Evolutionary conservation across 768 basidiomycete genomes (phyloP).

Genomic region (Suillus alpinus): DNA sequence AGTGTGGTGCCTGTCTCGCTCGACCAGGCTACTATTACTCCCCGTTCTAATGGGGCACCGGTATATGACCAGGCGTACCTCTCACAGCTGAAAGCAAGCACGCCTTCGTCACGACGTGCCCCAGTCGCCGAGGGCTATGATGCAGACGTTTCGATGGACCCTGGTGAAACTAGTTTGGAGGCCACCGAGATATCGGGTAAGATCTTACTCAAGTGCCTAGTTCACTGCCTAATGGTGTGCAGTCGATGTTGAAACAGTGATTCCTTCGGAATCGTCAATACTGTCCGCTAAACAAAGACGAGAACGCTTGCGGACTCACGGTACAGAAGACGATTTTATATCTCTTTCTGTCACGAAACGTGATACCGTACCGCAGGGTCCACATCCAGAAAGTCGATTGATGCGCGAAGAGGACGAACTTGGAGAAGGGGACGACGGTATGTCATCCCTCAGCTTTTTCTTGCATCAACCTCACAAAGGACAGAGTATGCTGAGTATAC

Average conservation of each 20-base stretch:
- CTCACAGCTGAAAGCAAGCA: slow-evolving; percentile 76
- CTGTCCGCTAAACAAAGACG: slow-evolving; percentile 73
- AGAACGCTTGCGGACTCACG: slow-evolving; percentile 57
- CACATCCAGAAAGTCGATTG: slow-evolving; percentile 82
- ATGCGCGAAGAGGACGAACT: slow-evolving; percentile 85
- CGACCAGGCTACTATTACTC: slow-evolving; percentile 55
- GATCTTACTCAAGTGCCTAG: background rate
- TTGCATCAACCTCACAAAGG: slow-evolving; percentile 10
- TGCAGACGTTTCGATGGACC: slow-evolving; percentile 44
- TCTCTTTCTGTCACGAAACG: slow-evolving; percentile 67
- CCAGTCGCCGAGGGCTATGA: slow-evolving; percentile 41
- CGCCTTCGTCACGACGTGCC: slow-evolving; percentile 51
- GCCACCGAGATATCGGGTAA: slow-evolving; percentile 30
- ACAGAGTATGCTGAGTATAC: slow-evolving; percentile 86
- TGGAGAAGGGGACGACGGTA: slow-evolving; percentile 87
- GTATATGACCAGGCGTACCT: slow-evolving; percentile 73
- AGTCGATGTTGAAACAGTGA: slow-evolving; percentile 43
- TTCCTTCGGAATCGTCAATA: slow-evolving; percentile 72
- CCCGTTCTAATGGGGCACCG: slow-evolving; percentile 45
- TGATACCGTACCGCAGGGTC: slow-evolving; percentile 56
- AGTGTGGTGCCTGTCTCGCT: slow-evolving; percentile 43
- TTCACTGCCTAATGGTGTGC: slow-evolving; percentile 9
- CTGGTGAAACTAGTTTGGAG: slow-evolving; percentile 40
- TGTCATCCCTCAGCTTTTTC: slow-evolving; percentile 16
- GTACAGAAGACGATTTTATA: slow-evolving; percentile 67